These are phyloP conservation scores for Pleurotus pulmonarius DNA, from an alignment of 768 basidiomycete genomes.

Conservation along the genomic window DNA sequence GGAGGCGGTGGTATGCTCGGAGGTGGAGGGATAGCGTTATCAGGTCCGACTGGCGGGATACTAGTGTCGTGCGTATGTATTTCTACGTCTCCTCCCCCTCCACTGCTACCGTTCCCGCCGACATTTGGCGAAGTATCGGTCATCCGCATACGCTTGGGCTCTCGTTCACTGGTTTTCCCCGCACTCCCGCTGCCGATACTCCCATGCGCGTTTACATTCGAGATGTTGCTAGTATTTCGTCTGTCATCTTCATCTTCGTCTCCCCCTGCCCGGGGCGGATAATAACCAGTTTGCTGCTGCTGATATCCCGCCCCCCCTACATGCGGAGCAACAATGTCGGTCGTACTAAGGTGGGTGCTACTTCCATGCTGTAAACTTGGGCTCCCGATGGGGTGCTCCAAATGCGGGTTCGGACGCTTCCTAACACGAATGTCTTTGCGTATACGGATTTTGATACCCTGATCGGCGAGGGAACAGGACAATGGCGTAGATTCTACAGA, in stretches of 20 bases:
- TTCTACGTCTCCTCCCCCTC: slow-evolving; percentile 14
- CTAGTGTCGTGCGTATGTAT: slow-evolving; percentile 18
- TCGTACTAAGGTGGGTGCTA: too few relatives aligned
- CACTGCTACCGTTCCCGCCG: too few relatives aligned
- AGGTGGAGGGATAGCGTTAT: neutral
- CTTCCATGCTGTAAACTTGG: neutral
- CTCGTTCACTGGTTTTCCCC: slow-evolving; percentile 18
- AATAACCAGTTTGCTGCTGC: too few relatives aligned
- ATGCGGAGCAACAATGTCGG: too few relatives aligned
- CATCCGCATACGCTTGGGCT: slow-evolving; percentile 32
- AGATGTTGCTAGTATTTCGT: too few relatives aligned
- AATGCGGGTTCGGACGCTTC: slow-evolving; percentile 54
- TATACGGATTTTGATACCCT: slow-evolving; percentile 93
- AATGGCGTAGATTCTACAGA: slow-evolving; percentile 78
- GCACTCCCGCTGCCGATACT: slow-evolving; percentile 3
- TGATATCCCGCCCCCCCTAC: too few relatives aligned
- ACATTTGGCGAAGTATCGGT: slow-evolving; percentile 19
- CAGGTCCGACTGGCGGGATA: slow-evolving; percentile 8
- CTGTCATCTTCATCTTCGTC: too few relatives aligned
- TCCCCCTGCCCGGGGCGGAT: too few relatives aligned
- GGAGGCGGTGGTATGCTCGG: slow-evolving; percentile 6
- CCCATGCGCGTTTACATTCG: neutral
- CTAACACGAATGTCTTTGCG: slow-evolving; percentile 87
- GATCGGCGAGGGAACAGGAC: slow-evolving; percentile 89
- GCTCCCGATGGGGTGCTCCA: slow-evolving; percentile 28